These are phyloP conservation scores for Corchorus capsularis DNA, from an alignment of 345 rosid species.

Conservation along the genomic window DNA sequence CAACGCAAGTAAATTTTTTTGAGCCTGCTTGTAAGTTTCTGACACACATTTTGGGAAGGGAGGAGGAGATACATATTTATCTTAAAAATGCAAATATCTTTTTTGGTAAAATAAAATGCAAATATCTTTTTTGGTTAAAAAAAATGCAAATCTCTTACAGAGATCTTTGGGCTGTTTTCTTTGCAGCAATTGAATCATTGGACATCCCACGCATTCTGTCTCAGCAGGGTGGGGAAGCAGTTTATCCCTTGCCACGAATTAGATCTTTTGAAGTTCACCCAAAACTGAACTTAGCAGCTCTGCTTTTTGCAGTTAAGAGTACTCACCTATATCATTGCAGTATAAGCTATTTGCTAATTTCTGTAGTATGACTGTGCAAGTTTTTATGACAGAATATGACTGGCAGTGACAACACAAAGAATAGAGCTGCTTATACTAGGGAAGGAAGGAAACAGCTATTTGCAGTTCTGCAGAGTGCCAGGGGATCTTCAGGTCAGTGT, in stretches of 20 bases:
- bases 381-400: conserved; percentile 58
- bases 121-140: background rate
- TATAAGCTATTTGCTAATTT: conserved; percentile 20
- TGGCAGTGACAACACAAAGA: conserved; percentile 64
- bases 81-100: background rate
- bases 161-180: conserved; percentile 21
- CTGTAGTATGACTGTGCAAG: conserved; percentile 23
- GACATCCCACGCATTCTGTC: conserved; percentile 89
- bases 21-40: conserved; percentile 75
- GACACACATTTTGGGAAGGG: background rate
- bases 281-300: conserved; percentile 82
- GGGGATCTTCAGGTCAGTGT: conserved; percentile 90
- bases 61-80: background rate
- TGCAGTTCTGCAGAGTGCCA: conserved; percentile 96
- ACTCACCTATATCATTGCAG: conserved; percentile 20
- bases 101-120: background rate
- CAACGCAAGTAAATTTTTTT: conserved; percentile 89
- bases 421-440: conserved; percentile 79
- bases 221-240: conserved; percentile 97
- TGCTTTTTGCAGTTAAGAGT: conserved; percentile 84
- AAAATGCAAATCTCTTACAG: conserved; percentile 8
- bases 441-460: conserved; percentile 98
- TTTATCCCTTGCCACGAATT: conserved; percentile 88
- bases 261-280: conserved; percentile 88
- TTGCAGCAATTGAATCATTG: conserved; percentile 82